Conservation (phyloP, 345 rosid species). For the Alliaria petiolata region DNA sequence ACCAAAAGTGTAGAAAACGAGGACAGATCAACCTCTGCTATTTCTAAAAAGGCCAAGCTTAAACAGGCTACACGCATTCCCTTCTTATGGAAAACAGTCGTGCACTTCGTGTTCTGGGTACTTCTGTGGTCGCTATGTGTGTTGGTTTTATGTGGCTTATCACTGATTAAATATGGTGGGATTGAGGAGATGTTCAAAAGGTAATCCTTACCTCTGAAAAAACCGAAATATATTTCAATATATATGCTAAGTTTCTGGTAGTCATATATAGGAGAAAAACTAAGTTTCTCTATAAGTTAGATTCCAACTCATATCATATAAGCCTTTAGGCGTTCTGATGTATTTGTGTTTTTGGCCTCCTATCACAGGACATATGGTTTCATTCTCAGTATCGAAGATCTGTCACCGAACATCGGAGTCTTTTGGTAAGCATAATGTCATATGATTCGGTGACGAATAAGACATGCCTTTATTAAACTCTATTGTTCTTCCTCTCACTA, state of each 20-base stretch:
- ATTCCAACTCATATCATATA: conserved; percentile 5
- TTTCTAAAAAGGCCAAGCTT: conserved; percentile 19
- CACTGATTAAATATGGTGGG: conserved; percentile 62
- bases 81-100: conserved; percentile 58
- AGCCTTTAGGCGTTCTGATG: neutral
- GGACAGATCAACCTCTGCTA: conserved; percentile 30
- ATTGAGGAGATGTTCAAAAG: conserved; percentile 81
- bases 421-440: conserved; percentile 56
- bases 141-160: conserved; percentile 58
- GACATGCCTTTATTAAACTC: neutral
- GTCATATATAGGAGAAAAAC: neutral
- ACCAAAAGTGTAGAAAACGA: conserved; percentile 30
- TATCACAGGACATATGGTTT: conserved; percentile 85
- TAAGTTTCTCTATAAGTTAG: neutral
- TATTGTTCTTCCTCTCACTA: conserved; percentile 28
- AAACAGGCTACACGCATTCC: conserved; percentile 31
- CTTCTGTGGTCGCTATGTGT: conserved; percentile 66
- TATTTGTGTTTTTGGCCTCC: neutral
- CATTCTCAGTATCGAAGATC: conserved; percentile 87
- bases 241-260: neutral
- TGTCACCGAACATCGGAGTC: conserved; percentile 92
- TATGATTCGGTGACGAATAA: neutral
- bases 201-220: conserved; percentile 36
- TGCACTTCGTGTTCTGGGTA: conserved; percentile 65
- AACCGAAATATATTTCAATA: too few species aligned